phyloP scores from a whole-genome alignment of 164 flowering plant genomes.

The Vitis riparia region DNA sequence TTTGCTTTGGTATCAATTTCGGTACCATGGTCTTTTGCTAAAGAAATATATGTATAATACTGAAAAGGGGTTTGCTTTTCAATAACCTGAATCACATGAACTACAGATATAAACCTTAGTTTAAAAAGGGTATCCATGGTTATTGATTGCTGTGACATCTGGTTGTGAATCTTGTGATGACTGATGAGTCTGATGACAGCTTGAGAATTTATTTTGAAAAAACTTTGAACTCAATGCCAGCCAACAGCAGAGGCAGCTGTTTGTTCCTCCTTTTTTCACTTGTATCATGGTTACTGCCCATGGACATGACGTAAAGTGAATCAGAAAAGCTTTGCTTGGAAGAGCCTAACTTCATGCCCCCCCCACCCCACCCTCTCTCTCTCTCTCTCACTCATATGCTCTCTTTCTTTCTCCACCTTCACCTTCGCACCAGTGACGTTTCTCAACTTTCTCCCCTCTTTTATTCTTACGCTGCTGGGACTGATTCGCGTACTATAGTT shows the following conservation, averaged over 20 bases:
- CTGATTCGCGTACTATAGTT: conserved; percentile 19
- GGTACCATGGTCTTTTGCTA: too few species aligned
- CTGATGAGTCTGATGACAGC: too few species aligned
- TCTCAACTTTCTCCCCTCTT: not conserved
- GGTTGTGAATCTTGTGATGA: too few species aligned
- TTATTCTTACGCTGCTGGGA: conserved; percentile 26
- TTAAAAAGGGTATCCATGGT: too few species aligned
- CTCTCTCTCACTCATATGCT: too few species aligned
- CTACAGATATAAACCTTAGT: too few species aligned
- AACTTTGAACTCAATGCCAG: not conserved
- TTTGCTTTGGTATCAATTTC: too few species aligned
- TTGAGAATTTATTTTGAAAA: not conserved
- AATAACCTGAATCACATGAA: too few species aligned
- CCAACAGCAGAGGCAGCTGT: not conserved
- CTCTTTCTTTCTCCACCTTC: not conserved
- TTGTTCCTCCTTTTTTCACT: not conserved
- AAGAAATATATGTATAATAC: too few species aligned
- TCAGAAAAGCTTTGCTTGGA: conserved; percentile 6
- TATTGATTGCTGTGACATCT: too few species aligned
- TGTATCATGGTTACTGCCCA: conserved; percentile 15
- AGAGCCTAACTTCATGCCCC: conserved; percentile 11
- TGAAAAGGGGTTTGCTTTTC: too few species aligned
- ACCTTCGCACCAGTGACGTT: conserved; percentile 12
- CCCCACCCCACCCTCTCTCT: not conserved
- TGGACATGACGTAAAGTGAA: conserved; percentile 33